Evolutionary conservation across 257 asterid species (phyloP).

Genomic region (Solanum okadae): DNA sequence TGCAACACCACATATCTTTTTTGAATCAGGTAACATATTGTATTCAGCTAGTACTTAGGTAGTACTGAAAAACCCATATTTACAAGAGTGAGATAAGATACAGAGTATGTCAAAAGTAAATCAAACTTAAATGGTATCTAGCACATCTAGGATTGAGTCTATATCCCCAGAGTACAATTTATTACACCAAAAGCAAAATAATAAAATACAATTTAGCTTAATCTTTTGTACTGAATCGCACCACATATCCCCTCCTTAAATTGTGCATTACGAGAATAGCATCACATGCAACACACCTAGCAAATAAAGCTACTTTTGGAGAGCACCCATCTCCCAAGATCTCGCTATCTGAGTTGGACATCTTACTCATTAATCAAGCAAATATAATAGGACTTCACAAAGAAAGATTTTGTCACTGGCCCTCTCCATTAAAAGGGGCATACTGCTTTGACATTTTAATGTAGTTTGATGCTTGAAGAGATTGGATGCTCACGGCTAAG

Average conservation of each 20-base stretch:
- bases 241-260: not conserved
- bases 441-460: conserved; percentile 85
- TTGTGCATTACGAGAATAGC: not conserved
- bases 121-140: not conserved
- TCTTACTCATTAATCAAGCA: not conserved
- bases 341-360: not conserved
- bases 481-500: conserved; percentile 20
- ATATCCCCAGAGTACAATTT: not conserved
- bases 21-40: not conserved
- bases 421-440: conserved; percentile 55
- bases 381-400: not conserved
- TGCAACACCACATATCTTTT: not conserved
- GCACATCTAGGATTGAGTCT: not conserved
- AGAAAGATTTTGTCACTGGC: not conserved
- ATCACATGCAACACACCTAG: not conserved
- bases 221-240: not conserved
- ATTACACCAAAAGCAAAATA: not conserved
- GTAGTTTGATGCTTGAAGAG: conserved; percentile 98
- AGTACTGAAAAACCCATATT: not conserved
- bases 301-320: not conserved
- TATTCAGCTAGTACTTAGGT: not conserved
- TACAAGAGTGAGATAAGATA: not conserved
- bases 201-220: not conserved
- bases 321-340: not conserved
- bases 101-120: not conserved